Evolutionary conservation across 257 asterid species (phyloP), one percentile per base, ranked within the genome.

Genomic region (Solanum microdontum): DNA sequence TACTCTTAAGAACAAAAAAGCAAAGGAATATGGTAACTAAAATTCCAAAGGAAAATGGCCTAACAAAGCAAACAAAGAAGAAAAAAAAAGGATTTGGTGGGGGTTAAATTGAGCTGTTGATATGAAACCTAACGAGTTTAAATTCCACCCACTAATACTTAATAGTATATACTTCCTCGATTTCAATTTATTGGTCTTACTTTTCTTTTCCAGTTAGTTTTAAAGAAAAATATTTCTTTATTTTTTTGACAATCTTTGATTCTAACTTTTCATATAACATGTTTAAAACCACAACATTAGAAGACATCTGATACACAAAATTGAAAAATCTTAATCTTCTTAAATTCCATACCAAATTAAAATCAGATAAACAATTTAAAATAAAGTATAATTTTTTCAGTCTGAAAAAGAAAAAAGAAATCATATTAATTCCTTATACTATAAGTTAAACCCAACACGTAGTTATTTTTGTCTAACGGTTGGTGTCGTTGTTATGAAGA

Each of bases 251-350:
- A 48, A 14, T 14, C 21, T 48, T 58, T 58, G 62, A 51, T 51
- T 51, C 1, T 6, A 19, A 17, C 2, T 60, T 60, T 1, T 60
- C 1, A 9, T 0, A 23, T 23, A 23, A 60, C 69, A 21, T 60
- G 0, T 60, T 60, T 4, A 60, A 60, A 0, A 60, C 0, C 3
- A 23, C 0, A 60, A 23, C 2, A 60, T 60, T 23, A 60, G 5
- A 60, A 4, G 26, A 60, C 1, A 60, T 23, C 11, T 23, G 1
- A 0, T 23, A 60, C 7, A 60, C 28, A 3, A 23, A 23, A 4
- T 23, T 23, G 1, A 10, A 17, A 60, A 4, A 23, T 23, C 28
- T 60, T 23, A 23, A 0, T 60, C 11, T 58, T 58, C n/a, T 58
- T 21, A 58, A 58, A 21, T 3, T 58, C 1, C 0, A 21, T 21